phyloP scores from a whole-genome alignment of 208 protist species.

The Leishmania gerbilli region DNA sequence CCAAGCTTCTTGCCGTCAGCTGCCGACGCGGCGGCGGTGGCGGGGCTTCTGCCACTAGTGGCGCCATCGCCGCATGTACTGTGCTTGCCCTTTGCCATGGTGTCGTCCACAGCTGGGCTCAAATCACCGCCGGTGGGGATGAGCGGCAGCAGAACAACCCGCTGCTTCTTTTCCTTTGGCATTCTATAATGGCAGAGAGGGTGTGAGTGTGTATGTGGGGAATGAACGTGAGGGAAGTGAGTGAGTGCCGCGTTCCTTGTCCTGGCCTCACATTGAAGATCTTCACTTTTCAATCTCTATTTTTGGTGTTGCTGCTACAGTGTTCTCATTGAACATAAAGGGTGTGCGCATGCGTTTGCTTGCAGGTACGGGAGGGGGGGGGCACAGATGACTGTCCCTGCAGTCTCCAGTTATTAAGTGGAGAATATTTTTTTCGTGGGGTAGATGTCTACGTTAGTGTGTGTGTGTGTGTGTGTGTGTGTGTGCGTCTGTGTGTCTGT shows the following conservation, averaged over 20 bases:
- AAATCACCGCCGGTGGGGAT: neutral
- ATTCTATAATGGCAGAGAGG: neutral
- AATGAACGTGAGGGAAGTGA: neutral
- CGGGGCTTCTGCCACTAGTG: neutral
- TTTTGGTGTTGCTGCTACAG: neutral
- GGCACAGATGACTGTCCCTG: neutral
- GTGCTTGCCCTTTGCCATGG: slow-evolving; percentile 1
- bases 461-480: neutral
- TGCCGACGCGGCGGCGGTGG: neutral
- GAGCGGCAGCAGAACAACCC: slow-evolving; percentile 30
- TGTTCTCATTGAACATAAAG: neutral
- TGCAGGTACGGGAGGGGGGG: neutral
- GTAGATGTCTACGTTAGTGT: neutral
- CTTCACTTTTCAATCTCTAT: neutral
- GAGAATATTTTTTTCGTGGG: neutral
- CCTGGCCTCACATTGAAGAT: neutral
- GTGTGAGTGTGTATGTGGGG: neutral
- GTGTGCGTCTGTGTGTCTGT: neutral
- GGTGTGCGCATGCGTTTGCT: neutral
- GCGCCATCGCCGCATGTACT: neutral
- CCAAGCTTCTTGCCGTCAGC: slow-evolving; percentile 39
- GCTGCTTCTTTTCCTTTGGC: slow-evolving; percentile 23
- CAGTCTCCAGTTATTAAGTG: neutral
- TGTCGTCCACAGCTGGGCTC: neutral
- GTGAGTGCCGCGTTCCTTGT: neutral